Conservation (phyloP, 2,329 filamentous ascomycete species). For the Diaporthe sp. region DNA sequence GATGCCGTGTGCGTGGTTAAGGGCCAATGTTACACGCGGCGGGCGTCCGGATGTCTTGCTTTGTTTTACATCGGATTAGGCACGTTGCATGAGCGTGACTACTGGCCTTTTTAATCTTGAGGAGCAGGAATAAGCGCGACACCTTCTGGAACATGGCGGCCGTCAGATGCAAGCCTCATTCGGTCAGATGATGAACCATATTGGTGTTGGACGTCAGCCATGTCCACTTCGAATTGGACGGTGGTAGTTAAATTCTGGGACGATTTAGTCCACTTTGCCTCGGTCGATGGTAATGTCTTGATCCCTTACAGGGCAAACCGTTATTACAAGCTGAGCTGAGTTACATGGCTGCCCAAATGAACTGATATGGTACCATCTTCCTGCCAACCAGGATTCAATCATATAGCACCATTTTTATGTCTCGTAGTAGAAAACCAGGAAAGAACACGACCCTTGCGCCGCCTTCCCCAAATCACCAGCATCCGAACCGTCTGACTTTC, state of each 20-base stretch:
- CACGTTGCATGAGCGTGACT: constrained; percentile 19
- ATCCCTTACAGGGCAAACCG: background rate
- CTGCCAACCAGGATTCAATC: background rate
- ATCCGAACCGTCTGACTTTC: background rate
- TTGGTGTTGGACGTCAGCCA: background rate
- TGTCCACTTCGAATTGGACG: background rate
- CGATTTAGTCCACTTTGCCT: no score
- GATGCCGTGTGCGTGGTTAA: background rate
- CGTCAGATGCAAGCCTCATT: constrained; percentile 23
- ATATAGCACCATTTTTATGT: background rate
- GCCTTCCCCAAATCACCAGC: background rate
- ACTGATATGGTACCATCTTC: background rate
- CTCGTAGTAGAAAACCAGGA: background rate
- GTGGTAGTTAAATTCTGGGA: background rate
- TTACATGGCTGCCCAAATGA: background rate
- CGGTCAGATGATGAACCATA: constrained; percentile 49
- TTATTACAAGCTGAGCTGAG: constrained; percentile 1
- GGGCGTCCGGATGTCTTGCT: constrained; percentile 20
- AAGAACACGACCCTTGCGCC: no score
- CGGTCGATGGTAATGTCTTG: accelerated
- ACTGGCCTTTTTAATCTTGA: background rate
- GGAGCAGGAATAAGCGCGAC: background rate
- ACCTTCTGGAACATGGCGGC: constrained; percentile 21
- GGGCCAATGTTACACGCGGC: background rate
- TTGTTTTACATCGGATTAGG: constrained; percentile 23